Evolutionary conservation across 2,329 filamentous ascomycete species (phyloP).

Genomic region (Macrophomina pseudophaseolina): DNA sequence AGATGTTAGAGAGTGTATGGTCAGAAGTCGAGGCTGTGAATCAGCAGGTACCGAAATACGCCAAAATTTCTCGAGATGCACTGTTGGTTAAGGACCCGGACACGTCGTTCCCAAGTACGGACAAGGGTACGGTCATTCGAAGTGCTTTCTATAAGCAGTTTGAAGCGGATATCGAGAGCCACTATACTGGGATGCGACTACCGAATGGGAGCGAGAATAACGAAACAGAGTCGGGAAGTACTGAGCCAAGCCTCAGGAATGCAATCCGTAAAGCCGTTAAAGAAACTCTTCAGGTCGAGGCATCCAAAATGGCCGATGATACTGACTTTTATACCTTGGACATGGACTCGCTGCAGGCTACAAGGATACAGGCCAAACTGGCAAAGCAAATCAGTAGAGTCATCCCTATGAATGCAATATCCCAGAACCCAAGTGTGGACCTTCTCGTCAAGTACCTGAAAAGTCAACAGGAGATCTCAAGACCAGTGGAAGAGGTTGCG

Average conservation of each 20-base stretch:
- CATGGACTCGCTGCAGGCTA: slow-evolving; percentile 64
- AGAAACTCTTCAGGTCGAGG: neutral
- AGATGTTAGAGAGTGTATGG: slow-evolving; percentile 57
- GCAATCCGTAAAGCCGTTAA: slow-evolving; percentile 34
- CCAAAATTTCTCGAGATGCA: slow-evolving; percentile 60
- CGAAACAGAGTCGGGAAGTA: neutral
- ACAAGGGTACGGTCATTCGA: slow-evolving; percentile 63
- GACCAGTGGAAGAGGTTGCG: neutral
- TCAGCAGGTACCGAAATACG: slow-evolving; percentile 56
- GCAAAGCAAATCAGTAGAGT: slow-evolving; percentile 57
- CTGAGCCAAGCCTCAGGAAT: slow-evolving; percentile 33
- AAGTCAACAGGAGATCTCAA: neutral
- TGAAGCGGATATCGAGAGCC: slow-evolving; percentile 52
- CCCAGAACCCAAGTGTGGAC: slow-evolving; percentile 59
- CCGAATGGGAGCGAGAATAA: slow-evolving; percentile 28
- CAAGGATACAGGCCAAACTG: slow-evolving; percentile 60
- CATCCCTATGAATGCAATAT: slow-evolving; percentile 63
- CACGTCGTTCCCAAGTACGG: slow-evolving; percentile 56
- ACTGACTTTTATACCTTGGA: slow-evolving; percentile 65
- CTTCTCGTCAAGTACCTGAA: neutral
- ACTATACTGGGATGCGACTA: slow-evolving; percentile 43
- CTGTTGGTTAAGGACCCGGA: slow-evolving; percentile 55
- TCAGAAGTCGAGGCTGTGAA: slow-evolving; percentile 60
- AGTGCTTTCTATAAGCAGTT: slow-evolving; percentile 58
- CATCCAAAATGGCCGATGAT: slow-evolving; percentile 14